These are phyloP conservation scores for Xylaria sp. DNA, from an alignment of 2,329 filamentous ascomycete genomes.

Conservation along the genomic window DNA sequence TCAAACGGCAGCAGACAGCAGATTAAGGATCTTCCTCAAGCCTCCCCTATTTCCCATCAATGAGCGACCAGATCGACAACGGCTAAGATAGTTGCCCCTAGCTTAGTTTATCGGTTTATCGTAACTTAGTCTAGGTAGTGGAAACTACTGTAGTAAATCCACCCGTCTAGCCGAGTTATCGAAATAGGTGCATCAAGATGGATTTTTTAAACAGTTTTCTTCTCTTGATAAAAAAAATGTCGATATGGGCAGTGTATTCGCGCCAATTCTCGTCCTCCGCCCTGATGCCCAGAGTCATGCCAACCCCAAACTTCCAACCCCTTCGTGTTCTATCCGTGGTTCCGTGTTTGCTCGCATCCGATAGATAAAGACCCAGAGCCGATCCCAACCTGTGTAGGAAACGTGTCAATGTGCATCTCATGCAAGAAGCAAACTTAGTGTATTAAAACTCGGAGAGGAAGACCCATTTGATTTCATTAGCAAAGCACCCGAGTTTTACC, in stretches of 20 bases:
- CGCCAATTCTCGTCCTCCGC: background rate
- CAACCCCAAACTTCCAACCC: background rate
- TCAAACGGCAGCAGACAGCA: background rate
- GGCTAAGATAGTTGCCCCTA: background rate
- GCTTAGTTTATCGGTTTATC: slow-evolving; percentile 14
- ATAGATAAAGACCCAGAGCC: slow-evolving; percentile 12
- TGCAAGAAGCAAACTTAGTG: slow-evolving; percentile 9
- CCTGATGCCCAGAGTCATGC: background rate
- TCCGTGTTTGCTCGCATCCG: slow-evolving; percentile 4
- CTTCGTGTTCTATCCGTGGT: background rate
- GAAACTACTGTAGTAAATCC: background rate
- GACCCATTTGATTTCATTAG: background rate
- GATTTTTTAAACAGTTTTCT: background rate
- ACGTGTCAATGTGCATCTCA: slow-evolving; percentile 14
- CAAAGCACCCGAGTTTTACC: background rate
- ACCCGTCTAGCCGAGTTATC: slow-evolving; percentile 3
- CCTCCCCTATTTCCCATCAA: slow-evolving; percentile 17
- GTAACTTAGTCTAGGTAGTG: background rate
- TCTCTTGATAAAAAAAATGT: background rate
- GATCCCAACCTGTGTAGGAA: slow-evolving; percentile 21
- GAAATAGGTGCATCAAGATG: background rate
- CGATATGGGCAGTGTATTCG: background rate
- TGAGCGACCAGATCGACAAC: slow-evolving; percentile 15
- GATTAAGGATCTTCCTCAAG: slow-evolving; percentile 14
- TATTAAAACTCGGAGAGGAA: background rate